Conservation (phyloP, 2,329 filamentous ascomycete genomes). For the Periconia sp. region DNA sequence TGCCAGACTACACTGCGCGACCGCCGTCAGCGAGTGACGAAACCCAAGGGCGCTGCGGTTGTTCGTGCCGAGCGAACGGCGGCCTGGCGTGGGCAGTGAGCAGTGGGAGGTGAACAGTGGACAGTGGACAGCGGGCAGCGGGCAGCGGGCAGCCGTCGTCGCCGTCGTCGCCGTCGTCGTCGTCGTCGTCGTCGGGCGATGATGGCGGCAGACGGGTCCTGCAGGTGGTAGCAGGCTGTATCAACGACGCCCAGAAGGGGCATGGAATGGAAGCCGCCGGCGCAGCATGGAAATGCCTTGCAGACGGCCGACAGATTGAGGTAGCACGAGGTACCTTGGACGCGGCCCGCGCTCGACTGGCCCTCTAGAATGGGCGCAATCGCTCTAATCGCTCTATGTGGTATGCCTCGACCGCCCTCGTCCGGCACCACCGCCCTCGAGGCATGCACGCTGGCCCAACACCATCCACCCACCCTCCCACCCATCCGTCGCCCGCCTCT, state of each 20-base stretch:
- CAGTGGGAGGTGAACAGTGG: no score
- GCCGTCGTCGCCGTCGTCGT: no score
- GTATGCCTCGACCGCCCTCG: conserved; percentile 45
- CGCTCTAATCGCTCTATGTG: conserved; percentile 27
- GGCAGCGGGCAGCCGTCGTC: background rate
- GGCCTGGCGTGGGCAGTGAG: no score
- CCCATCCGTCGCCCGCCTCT: conserved; percentile 9
- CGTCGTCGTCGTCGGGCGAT: no score
- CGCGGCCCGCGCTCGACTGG: conserved; percentile 36
- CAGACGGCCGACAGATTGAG: conserved; percentile 29
- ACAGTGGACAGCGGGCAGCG: background rate
- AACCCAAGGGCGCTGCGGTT: no score
- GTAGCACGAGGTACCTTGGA: conserved; percentile 42
- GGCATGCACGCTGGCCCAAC: conserved; percentile 41
- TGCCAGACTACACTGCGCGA: conserved; percentile 27
- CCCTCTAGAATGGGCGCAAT: conserved; percentile 38
- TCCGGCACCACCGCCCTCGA: conserved; percentile 39
- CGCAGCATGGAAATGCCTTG: conserved; percentile 34
- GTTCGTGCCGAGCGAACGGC: no score
- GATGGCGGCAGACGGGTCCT: no score
- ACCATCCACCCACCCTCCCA: conserved; percentile 30
- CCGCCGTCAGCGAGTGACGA: conserved; percentile 31
- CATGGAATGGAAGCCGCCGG: conserved; percentile 29
- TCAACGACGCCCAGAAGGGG: conserved; percentile 7
- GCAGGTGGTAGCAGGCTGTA: conserved; percentile 1